phyloP scores from a whole-genome alignment of 148 eudicot genomes.

The Drosera capensis region DNA sequence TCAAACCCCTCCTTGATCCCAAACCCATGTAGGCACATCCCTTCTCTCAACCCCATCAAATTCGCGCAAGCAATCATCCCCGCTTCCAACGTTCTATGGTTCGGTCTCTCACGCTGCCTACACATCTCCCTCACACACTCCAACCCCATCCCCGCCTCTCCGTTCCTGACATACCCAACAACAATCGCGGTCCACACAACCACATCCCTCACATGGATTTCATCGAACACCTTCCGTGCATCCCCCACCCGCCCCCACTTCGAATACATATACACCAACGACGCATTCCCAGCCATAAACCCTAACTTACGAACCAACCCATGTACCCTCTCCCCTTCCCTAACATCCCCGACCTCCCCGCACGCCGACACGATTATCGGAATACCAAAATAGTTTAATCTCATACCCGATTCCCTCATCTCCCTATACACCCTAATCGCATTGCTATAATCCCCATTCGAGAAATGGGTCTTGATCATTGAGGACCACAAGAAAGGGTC shows the following conservation, averaged over 20 bases:
- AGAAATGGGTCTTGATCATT: slow-evolving; percentile 47
- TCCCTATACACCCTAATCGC: slow-evolving; percentile 24
- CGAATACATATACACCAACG: slow-evolving; percentile 52
- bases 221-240: slow-evolving; percentile 40
- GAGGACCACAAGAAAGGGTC: slow-evolving; percentile 64
- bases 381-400: slow-evolving; percentile 37
- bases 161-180: slow-evolving; percentile 60
- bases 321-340: slow-evolving; percentile 26
- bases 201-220: slow-evolving; percentile 34
- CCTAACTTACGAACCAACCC: slow-evolving; percentile 37
- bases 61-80: slow-evolving; percentile 63
- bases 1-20: slow-evolving; percentile 39
- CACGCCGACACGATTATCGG: slow-evolving; percentile 56
- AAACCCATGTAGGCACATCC: slow-evolving; percentile 49
- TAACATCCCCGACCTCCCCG: slow-evolving; percentile 26
- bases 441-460: slow-evolving; percentile 22
- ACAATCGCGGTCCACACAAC: slow-evolving; percentile 58
- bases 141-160: slow-evolving; percentile 42
- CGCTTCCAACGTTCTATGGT: slow-evolving; percentile 56
- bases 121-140: slow-evolving; percentile 41
- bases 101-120: slow-evolving; percentile 32
- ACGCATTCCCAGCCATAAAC: slow-evolving; percentile 24
- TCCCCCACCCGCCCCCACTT: slow-evolving; percentile 37
- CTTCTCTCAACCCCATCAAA: slow-evolving; percentile 33
- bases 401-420: slow-evolving; percentile 26